Evolutionary conservation across 495 filamentous ascomycete genomes (phyloP).

Genomic region (Achaetomiella virescens): DNA sequence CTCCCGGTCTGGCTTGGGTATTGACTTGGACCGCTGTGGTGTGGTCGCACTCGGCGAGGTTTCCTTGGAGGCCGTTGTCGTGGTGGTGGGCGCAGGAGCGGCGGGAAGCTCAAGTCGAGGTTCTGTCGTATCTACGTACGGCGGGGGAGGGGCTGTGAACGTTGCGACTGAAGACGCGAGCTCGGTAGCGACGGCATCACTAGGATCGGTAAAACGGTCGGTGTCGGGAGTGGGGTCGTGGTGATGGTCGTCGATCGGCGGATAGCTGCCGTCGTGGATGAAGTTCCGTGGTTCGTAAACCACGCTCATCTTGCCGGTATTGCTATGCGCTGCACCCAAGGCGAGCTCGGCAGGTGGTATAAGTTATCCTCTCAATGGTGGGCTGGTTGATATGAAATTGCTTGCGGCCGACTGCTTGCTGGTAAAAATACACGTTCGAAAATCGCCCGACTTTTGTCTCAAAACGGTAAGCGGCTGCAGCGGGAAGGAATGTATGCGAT

Average conservation of each 20-base stretch:
- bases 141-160: slow-evolving; percentile 19
- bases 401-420: not conserved
- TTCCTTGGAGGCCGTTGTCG: slow-evolving; percentile 18
- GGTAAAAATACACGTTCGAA: not conserved
- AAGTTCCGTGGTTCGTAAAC: slow-evolving; percentile 35
- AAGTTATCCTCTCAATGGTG: not conserved
- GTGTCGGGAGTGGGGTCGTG: slow-evolving; percentile 23
- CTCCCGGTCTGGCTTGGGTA: slow-evolving; percentile 45
- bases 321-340: slow-evolving; percentile 9
- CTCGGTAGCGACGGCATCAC: slow-evolving; percentile 27
- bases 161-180: slow-evolving; percentile 23
- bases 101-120: slow-evolving; percentile 19
- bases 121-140: slow-evolving; percentile 19
- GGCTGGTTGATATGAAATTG: not conserved
- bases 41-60: slow-evolving; percentile 22
- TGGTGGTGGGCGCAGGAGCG: not conserved
- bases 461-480: not conserved
- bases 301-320: slow-evolving; percentile 36
- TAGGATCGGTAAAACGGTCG: slow-evolving; percentile 25
- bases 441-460: not conserved
- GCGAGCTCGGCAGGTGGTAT: slow-evolving; percentile 5
- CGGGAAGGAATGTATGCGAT: not conserved
- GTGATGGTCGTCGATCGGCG: slow-evolving; percentile 27
- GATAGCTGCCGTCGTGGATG: slow-evolving; percentile 33
- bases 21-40: slow-evolving; percentile 38